These are phyloP conservation scores for Rhodocollybia butyracea DNA, from an alignment of 768 basidiomycete species.

Conservation along the genomic window DNA sequence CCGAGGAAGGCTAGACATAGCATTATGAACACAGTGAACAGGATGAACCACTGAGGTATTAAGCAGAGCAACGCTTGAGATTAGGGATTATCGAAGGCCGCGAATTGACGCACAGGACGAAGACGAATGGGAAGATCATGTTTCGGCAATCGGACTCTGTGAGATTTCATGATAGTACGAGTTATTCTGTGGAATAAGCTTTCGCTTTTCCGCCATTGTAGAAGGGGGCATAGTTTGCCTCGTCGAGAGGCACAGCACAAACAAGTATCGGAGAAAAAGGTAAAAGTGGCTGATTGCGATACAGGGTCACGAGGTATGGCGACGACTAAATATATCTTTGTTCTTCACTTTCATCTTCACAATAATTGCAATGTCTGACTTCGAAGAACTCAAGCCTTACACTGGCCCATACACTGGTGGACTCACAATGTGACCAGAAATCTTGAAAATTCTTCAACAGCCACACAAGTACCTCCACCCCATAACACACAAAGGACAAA, in stretches of 20 bases:
- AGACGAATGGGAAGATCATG: slow-evolving; percentile 6
- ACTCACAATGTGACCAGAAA: too few relatives aligned
- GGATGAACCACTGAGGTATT: slow-evolving; percentile 69
- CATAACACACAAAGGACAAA: too few relatives aligned
- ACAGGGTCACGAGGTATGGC: not conserved
- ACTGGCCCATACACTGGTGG: too few relatives aligned
- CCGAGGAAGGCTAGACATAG: slow-evolving; percentile 69
- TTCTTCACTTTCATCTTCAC: too few relatives aligned
- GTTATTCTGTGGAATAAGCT: slow-evolving; percentile 3
- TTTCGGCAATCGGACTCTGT: slow-evolving; percentile 4
- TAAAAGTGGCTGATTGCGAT: not conserved
- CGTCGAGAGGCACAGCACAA: too few relatives aligned
- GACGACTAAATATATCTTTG: too few relatives aligned
- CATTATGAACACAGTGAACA: slow-evolving; percentile 68
- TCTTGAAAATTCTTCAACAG: too few relatives aligned
- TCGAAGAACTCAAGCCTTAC: too few relatives aligned
- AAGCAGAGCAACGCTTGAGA: slow-evolving; percentile 4
- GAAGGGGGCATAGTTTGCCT: slow-evolving; percentile 4
- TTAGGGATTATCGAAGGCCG: not conserved
- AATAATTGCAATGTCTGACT: too few relatives aligned
- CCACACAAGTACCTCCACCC: too few relatives aligned
- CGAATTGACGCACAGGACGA: too few relatives aligned
- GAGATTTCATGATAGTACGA: slow-evolving; percentile 8
- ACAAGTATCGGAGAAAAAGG: not conserved
- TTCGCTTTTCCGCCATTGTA: slow-evolving; percentile 3